phyloP scores from a whole-genome alignment of 2,329 filamentous ascomycete species.

The Erysiphe pulchra region DNA sequence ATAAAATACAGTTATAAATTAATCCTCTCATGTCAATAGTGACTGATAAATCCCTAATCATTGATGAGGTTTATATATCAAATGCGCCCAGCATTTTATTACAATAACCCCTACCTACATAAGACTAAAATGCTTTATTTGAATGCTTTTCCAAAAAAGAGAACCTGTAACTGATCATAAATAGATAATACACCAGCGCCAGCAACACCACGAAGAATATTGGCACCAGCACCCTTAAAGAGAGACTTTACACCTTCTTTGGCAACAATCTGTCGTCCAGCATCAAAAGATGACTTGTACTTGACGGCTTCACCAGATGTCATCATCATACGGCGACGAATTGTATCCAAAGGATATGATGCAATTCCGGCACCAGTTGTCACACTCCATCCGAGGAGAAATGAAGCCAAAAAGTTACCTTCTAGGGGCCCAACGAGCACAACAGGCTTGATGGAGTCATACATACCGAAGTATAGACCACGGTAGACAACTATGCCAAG shows the following conservation, averaged over 20 bases:
- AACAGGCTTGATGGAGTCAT: slow-evolving; percentile 99
- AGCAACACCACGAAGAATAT: slow-evolving; percentile 99
- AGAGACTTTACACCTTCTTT: slow-evolving; percentile 96
- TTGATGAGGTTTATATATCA: too few species aligned
- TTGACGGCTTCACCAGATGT: slow-evolving; percentile 94
- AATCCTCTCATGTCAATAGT: too few species aligned
- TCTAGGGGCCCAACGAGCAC: slow-evolving; percentile 73
- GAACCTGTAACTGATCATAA: slow-evolving; percentile 98
- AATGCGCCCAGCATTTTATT: neutral
- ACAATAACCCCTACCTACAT: neutral
- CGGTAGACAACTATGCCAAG: slow-evolving; percentile 99
- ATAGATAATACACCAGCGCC: slow-evolving; percentile 99
- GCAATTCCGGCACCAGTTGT: slow-evolving; percentile 99
- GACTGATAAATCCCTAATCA: too few species aligned
- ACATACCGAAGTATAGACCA: slow-evolving; percentile 99
- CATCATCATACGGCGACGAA: slow-evolving; percentile 99
- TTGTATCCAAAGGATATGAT: slow-evolving; percentile 98
- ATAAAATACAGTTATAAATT: too few species aligned
- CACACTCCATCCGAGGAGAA: slow-evolving; percentile 94
- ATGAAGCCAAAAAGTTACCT: slow-evolving; percentile 99
- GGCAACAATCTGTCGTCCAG: slow-evolving; percentile 86
- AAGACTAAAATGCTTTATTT: slow-evolving; percentile 22
- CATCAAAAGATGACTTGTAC: slow-evolving; percentile 94
- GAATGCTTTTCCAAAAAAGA: slow-evolving; percentile 99
- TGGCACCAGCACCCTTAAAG: slow-evolving; percentile 99